Base-by-base conservation (phyloP, 495 filamentous ascomycete genomes). In the Talaromyces liani region DNA sequence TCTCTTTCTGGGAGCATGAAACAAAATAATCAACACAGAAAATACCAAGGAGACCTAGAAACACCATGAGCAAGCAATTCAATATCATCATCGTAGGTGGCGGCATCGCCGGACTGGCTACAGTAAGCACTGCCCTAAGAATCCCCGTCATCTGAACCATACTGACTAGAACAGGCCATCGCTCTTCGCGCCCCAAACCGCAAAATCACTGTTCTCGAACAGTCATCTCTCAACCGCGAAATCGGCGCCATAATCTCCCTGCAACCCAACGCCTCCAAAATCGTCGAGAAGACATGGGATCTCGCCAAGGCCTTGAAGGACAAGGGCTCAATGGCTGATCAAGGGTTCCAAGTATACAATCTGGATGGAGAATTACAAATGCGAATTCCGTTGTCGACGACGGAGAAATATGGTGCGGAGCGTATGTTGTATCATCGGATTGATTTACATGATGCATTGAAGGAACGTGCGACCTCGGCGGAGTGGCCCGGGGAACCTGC, bases 171-270 rank as follows among this genome's bases (percentile, higher is more conserved):
- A 58, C 29, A 58, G 56, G 70, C 70, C 5, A 71, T 72, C 29
- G 70, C 70, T 47, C 63, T 72, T 14, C 70, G 70, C 12, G 68
- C 56, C 33, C 63, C 65, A 1, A 69, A 70, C 55, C 51, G 71
- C 33, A 60, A 65, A 3, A 73, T 72, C 56, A 69, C 64, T 0
- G 55, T 73, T 1, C 60, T 73, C 39, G 70, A 73, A 33, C 72
- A 74, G 49, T 74, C 72, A 18, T 53, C 58, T 8, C 63, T 74
- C 4, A 72, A 71, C 47, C 68, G 64, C 24, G 70, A 74, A 33
- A 74, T 74, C 62, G 72, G 72, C 7, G 72, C 72, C n/a, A 58
- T 69, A 16, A 71, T 74, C 18, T 74, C 72, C 0, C 63, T 74
- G 0, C 72, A 74, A 47, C 73, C 71, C 3, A 75, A 75, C 57